phyloP scores from a whole-genome alignment of 306 rosid species.

The Pyrus bretschneideri region DNA sequence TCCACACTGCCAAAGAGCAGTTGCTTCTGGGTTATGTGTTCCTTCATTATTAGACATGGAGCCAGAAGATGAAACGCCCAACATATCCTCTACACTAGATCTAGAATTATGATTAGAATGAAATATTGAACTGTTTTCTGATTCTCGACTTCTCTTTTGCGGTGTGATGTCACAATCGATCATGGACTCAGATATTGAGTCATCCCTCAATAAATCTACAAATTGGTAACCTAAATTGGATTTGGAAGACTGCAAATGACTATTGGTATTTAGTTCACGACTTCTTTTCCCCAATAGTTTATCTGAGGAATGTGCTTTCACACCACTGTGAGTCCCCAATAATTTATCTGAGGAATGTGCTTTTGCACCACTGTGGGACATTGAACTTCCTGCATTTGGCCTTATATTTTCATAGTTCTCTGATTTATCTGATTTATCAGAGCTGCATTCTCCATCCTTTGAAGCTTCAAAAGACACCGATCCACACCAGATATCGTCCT shows the following conservation, averaged over 20 bases:
- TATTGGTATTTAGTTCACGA: constrained; percentile 26
- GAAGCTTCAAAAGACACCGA: constrained; percentile 51
- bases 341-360: constrained; percentile 12
- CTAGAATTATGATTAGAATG: constrained; percentile 23
- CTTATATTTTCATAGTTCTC: constrained; percentile 25
- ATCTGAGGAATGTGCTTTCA: constrained; percentile 17
- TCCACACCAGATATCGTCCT: constrained; percentile 94
- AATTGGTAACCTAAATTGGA: constrained; percentile 16
- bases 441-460: constrained; percentile 37
- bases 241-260: constrained; percentile 21
- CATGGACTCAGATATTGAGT: constrained; percentile 14
- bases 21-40: constrained; percentile 28
- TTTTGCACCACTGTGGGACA: constrained; percentile 6
- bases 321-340: constrained; percentile 5
- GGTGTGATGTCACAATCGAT: constrained; percentile 14
- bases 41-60: constrained; percentile 14
- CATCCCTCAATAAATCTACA: constrained; percentile 40
- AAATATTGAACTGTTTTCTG: constrained; percentile 23
- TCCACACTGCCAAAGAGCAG: constrained; percentile 64
- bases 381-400: constrained; percentile 31
- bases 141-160: constrained; percentile 20
- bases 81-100: constrained; percentile 25
- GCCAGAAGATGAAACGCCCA: constrained; percentile 21
- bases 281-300: constrained; percentile 43
- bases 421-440: constrained; percentile 26